Percentiles rank a stretch among this genome's conserved stretches.
phyloP scores from a whole-genome alignment of 805 yeast genomes.

The Candida sakaeoensis region DNA sequence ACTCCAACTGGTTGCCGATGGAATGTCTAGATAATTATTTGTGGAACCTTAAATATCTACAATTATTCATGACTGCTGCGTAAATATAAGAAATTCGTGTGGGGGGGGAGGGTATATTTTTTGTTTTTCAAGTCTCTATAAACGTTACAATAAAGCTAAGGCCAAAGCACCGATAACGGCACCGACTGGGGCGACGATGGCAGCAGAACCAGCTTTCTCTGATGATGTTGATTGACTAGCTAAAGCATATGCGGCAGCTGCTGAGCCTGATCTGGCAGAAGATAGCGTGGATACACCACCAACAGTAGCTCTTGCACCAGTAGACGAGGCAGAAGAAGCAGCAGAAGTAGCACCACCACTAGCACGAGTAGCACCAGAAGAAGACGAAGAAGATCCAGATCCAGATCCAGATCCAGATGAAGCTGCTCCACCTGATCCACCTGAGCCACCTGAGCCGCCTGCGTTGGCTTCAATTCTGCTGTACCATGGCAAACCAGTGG shows the following conservation, averaged over 20 bases:
- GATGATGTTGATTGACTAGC: conserved; percentile 6
- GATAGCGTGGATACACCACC: neutral
- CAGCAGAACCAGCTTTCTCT: conserved; percentile 7
- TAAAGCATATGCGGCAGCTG: neutral
- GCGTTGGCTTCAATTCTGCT: conserved; percentile 17
- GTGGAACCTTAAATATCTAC: conserved; percentile 37
- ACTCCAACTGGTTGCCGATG: conserved; percentile 22
- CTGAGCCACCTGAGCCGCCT: conserved; percentile 11
- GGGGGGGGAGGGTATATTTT: conserved; percentile 2
- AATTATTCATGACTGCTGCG: conserved; percentile 35
- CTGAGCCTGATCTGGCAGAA: conserved; percentile 6
- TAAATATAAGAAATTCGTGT: no score
- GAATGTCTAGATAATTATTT: conserved; percentile 39
- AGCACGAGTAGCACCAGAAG: neutral
- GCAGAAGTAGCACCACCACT: no score
- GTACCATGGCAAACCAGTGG: conserved; percentile 39
- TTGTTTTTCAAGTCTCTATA: neutral
- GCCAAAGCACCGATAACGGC: conserved; percentile 33
- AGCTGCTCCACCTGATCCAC: neutral
- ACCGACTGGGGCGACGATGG: conserved; percentile 19
- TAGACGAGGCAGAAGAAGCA: no score
- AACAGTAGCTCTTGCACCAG: conserved; percentile 5
- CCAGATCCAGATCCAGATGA: neutral
- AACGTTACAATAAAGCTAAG: conserved; percentile 25
- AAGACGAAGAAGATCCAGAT: conserved; percentile 1